Percentiles rank a stretch among this genome's conserved stretches.
phyloP scores from a whole-genome alignment of 1,284 basidiomycete genomes.

The Ceratobasidium sp. region DNA sequence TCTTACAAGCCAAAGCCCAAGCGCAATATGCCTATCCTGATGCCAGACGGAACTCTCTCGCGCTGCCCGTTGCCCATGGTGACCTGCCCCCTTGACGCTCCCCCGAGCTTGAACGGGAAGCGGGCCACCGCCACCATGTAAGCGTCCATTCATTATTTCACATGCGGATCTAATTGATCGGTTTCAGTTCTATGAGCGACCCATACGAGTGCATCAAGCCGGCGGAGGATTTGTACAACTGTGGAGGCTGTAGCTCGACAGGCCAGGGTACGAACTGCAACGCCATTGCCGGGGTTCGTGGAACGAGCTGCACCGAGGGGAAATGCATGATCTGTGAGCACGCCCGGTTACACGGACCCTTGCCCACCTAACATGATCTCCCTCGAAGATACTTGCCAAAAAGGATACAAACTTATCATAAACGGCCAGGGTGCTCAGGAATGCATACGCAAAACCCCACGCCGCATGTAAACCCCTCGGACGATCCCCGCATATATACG shows the following conservation, averaged over 20 bases:
- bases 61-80: constrained; percentile 34
- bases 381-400: constrained; percentile 24
- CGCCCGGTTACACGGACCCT: not conserved
- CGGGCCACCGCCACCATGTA: constrained; percentile 30
- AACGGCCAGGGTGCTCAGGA: constrained; percentile 14
- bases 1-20: constrained; percentile 24
- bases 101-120: constrained; percentile 19
- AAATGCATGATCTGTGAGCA: constrained; percentile 37
- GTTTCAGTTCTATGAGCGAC: constrained; percentile 17
- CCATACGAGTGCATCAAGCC: constrained; percentile 38
- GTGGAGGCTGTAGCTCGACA: constrained; percentile 31
- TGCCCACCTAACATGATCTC: not conserved
- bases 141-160: not conserved
- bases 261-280: constrained; percentile 15
- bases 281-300: constrained; percentile 8
- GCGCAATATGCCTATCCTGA: constrained; percentile 21
- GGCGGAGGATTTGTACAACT: too few relatives aligned
- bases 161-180: not conserved
- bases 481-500: constrained; percentile 1
- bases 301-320: constrained; percentile 24
- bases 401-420: constrained; percentile 10
- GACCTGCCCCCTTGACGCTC: constrained; percentile 18
- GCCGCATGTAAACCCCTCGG: constrained; percentile 18
- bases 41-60: constrained; percentile 9
- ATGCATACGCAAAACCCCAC: constrained; percentile 20